Conservation (phyloP, 2,329 filamentous ascomycete species). For the Fusarium sp. region DNA sequence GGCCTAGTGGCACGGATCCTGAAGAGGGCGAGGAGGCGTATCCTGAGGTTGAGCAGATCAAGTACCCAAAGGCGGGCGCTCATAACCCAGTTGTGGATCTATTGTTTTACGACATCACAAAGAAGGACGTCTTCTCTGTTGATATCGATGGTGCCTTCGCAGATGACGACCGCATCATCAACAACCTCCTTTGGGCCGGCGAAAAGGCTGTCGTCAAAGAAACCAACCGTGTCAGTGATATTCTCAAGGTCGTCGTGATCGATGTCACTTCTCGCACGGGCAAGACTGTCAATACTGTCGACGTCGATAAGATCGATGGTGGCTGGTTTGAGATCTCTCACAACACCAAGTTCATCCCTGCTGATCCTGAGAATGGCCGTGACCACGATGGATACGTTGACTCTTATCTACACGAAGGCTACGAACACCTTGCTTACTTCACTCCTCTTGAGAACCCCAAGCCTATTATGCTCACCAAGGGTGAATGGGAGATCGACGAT, state of each 20-base stretch:
- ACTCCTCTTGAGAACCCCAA: constrained; percentile 83
- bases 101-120: constrained; percentile 86
- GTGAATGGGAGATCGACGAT: constrained; percentile 90
- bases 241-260: constrained; percentile 87
- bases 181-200: constrained; percentile 91
- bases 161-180: constrained; percentile 88
- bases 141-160: constrained; percentile 80
- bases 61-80: constrained; percentile 95
- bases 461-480: constrained; percentile 88
- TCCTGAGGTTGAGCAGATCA: constrained; percentile 90
- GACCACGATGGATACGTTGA: constrained; percentile 92
- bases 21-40: constrained; percentile 81
- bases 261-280: constrained; percentile 80
- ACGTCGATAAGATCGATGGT: constrained; percentile 87
- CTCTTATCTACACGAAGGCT: constrained; percentile 84
- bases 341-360: constrained; percentile 85
- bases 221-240: constrained; percentile 92
- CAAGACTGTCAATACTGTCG: constrained; percentile 80
- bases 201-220: constrained; percentile 87
- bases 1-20: constrained; percentile 80
- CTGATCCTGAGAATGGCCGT: constrained; percentile 80
- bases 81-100: constrained; percentile 92
- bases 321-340: constrained; percentile 98
- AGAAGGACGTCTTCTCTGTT: constrained; percentile 82
- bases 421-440: constrained; percentile 94